phyloP scores from a whole-genome alignment of 768 basidiomycete species.

The Boletus eberwhitei region DNA sequence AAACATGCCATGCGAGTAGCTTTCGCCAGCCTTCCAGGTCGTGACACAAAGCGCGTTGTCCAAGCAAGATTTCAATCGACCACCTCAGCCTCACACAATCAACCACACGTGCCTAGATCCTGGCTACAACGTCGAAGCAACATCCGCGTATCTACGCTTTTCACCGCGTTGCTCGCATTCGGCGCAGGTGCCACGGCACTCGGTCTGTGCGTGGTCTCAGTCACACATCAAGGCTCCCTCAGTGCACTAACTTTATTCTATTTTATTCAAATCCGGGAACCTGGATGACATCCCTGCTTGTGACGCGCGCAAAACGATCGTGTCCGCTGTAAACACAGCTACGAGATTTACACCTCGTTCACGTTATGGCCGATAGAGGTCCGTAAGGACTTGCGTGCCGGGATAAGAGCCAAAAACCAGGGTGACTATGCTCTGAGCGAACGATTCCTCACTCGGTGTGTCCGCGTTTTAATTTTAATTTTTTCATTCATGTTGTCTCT shows the following conservation, averaged over 20 bases:
- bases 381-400: conserved; percentile 60
- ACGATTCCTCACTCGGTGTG: conserved; percentile 51
- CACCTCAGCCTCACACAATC: conserved; percentile 2
- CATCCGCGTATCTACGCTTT: conserved; percentile 39
- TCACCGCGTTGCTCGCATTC: conserved; percentile 34
- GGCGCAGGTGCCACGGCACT: conserved; percentile 41
- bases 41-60: background rate
- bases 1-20: background rate
- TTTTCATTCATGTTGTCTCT: background rate
- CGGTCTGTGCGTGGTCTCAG: conserved; percentile 37
- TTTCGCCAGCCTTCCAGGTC: background rate
- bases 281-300: background rate
- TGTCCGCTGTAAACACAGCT: conserved; percentile 33
- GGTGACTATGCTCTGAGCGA: conserved; percentile 52
- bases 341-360: conserved; percentile 53
- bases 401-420: conserved; percentile 58
- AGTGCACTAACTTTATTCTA: background rate
- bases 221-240: background rate
- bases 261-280: background rate
- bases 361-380: conserved; percentile 67
- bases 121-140: conserved; percentile 13
- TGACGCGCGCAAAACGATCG: background rate
- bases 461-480: background rate
- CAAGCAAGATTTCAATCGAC: conserved; percentile 12
- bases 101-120: background rate